Percentiles rank a stretch among this genome's conserved stretches.
phyloP scores from a whole-genome alignment of 768 basidiomycete species.

The Pleurotus tuoliensis region DNA sequence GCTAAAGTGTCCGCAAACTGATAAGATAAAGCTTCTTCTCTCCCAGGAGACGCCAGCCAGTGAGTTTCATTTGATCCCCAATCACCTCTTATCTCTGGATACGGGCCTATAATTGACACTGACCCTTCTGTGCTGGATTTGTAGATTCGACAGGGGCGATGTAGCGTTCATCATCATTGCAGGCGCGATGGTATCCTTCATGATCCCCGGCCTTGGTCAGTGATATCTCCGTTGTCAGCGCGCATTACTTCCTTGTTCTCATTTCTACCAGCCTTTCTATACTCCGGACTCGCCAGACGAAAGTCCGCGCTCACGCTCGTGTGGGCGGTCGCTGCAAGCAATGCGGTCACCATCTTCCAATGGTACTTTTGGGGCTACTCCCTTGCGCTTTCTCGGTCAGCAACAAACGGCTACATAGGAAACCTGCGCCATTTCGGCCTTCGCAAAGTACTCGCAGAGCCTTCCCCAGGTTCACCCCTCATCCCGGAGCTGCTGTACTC shows the following conservation, averaged over 20 bases:
- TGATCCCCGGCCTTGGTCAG: constrained; percentile 71
- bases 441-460: constrained; percentile 61
- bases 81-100: not conserved
- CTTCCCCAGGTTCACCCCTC: constrained; percentile 75
- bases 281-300: constrained; percentile 67
- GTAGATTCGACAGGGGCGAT: constrained; percentile 69
- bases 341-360: constrained; percentile 74
- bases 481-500: constrained; percentile 82
- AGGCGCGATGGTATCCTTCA: constrained; percentile 70
- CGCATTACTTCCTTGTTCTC: constrained; percentile 3
- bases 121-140: too few relatives aligned
- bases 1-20: not conserved
- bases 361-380: constrained; percentile 76
- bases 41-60: constrained; percentile 7
- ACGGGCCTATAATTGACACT: not conserved
- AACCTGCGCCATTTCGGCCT: constrained; percentile 80
- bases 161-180: constrained; percentile 65
- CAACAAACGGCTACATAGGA: constrained; percentile 74
- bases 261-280: constrained; percentile 53
- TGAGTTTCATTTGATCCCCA: not conserved
- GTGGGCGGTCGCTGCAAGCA: constrained; percentile 70
- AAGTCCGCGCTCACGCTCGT: constrained; percentile 71
- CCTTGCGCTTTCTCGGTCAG: constrained; percentile 76
- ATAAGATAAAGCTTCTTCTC: not conserved
- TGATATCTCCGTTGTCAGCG: not conserved